Conservation (phyloP, 345 rosid genomes). For the Ceriops tagal region DNA sequence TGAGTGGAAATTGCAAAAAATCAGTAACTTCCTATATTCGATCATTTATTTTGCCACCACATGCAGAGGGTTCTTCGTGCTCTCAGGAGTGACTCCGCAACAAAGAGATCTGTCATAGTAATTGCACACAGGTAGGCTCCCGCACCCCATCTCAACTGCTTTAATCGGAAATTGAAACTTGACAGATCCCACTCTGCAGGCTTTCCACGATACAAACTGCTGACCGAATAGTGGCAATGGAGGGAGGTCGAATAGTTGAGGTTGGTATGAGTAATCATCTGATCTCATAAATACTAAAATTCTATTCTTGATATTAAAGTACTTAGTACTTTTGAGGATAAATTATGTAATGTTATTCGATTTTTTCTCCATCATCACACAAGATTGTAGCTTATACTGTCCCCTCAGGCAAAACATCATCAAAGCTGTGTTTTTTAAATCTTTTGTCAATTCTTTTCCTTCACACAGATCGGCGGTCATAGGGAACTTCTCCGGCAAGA, state of each 20-base stretch:
- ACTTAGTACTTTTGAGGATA: too few relatives aligned
- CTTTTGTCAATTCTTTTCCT: neutral
- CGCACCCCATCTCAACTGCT: neutral
- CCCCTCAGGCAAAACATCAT: too few relatives aligned
- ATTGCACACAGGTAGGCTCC: conserved; percentile 76
- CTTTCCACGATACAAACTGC: conserved; percentile 94
- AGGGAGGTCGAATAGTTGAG: conserved; percentile 72
- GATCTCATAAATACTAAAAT: too few relatives aligned
- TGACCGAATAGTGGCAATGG: conserved; percentile 87
- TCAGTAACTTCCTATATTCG: conserved; percentile 5
- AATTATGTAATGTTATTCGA: too few relatives aligned
- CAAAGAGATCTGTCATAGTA: conserved; percentile 75
- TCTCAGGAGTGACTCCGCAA: conserved; percentile 46
- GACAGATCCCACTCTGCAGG: conserved; percentile 38
- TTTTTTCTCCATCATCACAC: too few relatives aligned
- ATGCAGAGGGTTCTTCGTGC: conserved; percentile 79
- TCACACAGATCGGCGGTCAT: conserved; percentile 73
- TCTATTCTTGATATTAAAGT: too few relatives aligned
- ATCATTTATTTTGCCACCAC: conserved; percentile 7
- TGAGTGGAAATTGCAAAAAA: neutral
- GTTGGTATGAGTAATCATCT: conserved; percentile 28
- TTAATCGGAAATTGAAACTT: conserved; percentile 14
- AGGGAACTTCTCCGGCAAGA: conserved; percentile 65
- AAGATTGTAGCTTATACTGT: too few relatives aligned
- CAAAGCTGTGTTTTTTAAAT: too few relatives aligned